Base-by-base conservation (phyloP, 225 moss, liverwort and hornwort species). In the Bryoerythrophyllum caledonicum region DNA sequence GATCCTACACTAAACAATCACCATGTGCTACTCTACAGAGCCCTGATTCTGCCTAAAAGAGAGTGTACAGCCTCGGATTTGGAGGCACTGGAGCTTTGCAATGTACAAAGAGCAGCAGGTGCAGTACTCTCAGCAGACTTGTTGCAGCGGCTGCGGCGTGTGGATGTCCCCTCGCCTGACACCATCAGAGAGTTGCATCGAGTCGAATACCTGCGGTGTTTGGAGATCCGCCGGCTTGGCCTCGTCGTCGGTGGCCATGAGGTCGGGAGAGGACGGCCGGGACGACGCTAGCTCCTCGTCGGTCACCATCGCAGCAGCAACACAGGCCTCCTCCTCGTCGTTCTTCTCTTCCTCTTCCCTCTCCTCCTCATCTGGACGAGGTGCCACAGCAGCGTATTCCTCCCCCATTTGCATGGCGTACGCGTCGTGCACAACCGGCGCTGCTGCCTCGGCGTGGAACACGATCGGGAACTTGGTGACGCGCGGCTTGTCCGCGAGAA, bases 391-490 rank as follows among this genome's bases (percentile, higher is more conserved):
- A 38, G 6, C 49, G 20, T 23, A 44, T 7, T 32, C 46, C 21
- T 60, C 61, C 9, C 61, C 32, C 0, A 34, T 62, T 14, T 61
- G 14, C 61, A 62, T 73, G 16, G 61, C 40, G 70, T 38, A 57
- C 56, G 10, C 35, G 14, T 30, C 15, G n/a, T n/a, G n/a, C 28
- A 72, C 44, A 5, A 20, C 59, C 10, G 57, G 70, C 15, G 40
- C 55, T 5, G 44, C 7, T 12, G 85, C 73, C 48, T 49, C 48
- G 19, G 89, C 75, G 51, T 84, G 86, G 76, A 93, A 93, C n/a
- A 90, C 87, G 20, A 93, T 93, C 3, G 93, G 90, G 34, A 93
- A 93, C 66, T 93, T 93, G 0, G 93, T 93, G 2, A 93, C 93
- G 17, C 93, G 89, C 24, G 93, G 93, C 35, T 93, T 93, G 66